phyloP scores from a whole-genome alignment of 805 yeast species.

The Torulaspora franciscae region DNA sequence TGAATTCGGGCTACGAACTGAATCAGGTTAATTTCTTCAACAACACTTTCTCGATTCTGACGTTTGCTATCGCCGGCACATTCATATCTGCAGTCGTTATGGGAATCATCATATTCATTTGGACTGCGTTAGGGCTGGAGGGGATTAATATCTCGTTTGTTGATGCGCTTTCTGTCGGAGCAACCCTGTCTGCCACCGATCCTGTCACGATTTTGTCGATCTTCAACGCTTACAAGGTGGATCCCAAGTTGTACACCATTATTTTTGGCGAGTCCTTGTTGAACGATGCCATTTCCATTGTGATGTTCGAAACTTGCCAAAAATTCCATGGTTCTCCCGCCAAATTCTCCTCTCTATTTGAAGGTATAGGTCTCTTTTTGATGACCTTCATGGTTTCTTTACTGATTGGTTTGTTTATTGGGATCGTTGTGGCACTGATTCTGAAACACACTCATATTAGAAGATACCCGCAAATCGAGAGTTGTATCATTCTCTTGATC shows the following conservation, averaged over 20 bases:
- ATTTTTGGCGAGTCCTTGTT: slow-evolving; percentile 94
- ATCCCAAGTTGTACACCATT: slow-evolving; percentile 93
- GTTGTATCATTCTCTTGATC: slow-evolving; percentile 81
- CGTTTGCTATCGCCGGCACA: slow-evolving; percentile 96
- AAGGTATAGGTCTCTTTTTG: slow-evolving; percentile 88
- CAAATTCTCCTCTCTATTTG: slow-evolving; percentile 70
- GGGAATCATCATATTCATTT: slow-evolving; percentile 79
- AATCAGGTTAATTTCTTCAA: slow-evolving; percentile 94
- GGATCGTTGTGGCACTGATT: slow-evolving; percentile 81
- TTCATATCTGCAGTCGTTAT: slow-evolving; percentile 85
- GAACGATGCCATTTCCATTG: slow-evolving; percentile 97
- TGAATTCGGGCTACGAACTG: slow-evolving; percentile 93
- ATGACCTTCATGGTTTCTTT: slow-evolving; percentile 91
- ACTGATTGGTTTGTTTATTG: slow-evolving; percentile 81
- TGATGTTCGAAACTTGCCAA: slow-evolving; percentile 98
- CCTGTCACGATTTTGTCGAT: slow-evolving; percentile 96
- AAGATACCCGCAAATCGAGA: slow-evolving; percentile 94
- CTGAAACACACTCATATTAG: slow-evolving; percentile 90
- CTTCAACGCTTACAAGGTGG: slow-evolving; percentile 95
- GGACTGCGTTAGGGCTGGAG: slow-evolving; percentile 91
- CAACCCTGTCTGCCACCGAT: slow-evolving; percentile 96
- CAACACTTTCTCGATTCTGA: slow-evolving; percentile 83
- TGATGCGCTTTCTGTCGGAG: slow-evolving; percentile 97
- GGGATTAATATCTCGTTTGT: slow-evolving; percentile 85
- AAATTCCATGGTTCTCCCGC: slow-evolving; percentile 87